Percentiles rank a stretch among this genome's conserved stretches.
These are phyloP conservation scores for Tuber borchii DNA, from an alignment of 495 filamentous ascomycete species.

Conservation along the genomic window DNA sequence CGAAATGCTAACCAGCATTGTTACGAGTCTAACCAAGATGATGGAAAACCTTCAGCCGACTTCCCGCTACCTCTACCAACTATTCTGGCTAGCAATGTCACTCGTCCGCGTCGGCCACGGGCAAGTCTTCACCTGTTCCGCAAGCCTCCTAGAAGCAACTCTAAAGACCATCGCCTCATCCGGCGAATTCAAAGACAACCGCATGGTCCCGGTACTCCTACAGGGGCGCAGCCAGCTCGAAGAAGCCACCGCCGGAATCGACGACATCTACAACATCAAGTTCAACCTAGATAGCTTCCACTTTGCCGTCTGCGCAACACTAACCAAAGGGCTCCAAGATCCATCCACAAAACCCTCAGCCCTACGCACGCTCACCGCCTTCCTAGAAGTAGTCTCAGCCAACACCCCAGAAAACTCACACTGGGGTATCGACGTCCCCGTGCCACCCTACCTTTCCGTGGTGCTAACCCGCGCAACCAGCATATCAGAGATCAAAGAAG, in stretches of 20 bases:
- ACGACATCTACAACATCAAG: constrained; percentile 57
- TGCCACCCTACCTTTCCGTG: constrained; percentile 41
- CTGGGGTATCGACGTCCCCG: constrained; percentile 29
- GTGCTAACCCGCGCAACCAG: constrained; percentile 39
- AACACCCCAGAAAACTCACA: constrained; percentile 33
- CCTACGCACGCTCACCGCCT: constrained; percentile 53
- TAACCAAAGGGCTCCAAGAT: constrained; percentile 57
- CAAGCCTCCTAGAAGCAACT: constrained; percentile 57
- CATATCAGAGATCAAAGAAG: constrained; percentile 33
- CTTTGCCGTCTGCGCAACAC: constrained; percentile 55
- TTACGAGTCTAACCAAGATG: constrained; percentile 61
- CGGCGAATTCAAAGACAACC: constrained; percentile 52
- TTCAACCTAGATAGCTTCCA: constrained; percentile 60
- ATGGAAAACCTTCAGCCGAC: constrained; percentile 58
- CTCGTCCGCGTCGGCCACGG: constrained; percentile 49
- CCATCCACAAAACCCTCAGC: constrained; percentile 52
- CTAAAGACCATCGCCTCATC: constrained; percentile 54
- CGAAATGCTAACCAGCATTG: constrained; percentile 61
- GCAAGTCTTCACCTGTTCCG: constrained; percentile 59
- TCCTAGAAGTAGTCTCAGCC: constrained; percentile 53
- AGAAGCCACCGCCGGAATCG: constrained; percentile 53
- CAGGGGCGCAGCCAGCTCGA: constrained; percentile 54
- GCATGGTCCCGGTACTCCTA: constrained; percentile 53
- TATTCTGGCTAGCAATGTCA: constrained; percentile 63
- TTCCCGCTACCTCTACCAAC: constrained; percentile 59